Base-by-base conservation (phyloP, 2,329 filamentous ascomycete species). In the Diaporthe sp. region DNA sequence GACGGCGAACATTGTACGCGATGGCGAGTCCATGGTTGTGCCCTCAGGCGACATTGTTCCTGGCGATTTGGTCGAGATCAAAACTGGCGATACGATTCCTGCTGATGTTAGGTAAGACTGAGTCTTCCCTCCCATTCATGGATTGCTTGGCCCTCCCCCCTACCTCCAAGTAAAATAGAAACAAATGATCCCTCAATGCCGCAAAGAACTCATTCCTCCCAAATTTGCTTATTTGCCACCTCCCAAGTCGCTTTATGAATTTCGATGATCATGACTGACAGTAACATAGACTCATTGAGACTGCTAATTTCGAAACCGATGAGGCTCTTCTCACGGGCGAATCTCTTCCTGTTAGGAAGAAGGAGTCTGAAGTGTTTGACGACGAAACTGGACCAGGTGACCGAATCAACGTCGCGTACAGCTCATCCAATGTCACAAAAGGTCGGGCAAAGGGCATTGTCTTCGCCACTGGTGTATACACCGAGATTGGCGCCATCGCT, bases 401-500 rank as follows among this genome's bases (percentile, higher is more conserved):
- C 79, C 87, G 90, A 22, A 85, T 90, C 66, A 92, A 92, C 78
- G 85, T 92, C 64, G 89, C 88, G 2, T 92, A 89, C 80, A 90
- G 89, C 78, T 91, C 89, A 35, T 90, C 89, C 54, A 90, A 88
- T 15, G 89, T 92, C 68, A 91, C 89, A n/a, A 89, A 90, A 76
- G 90, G 91, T 64, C 87, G 90, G 73, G 90, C 88, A 30, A 87
- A 85, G 45, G 91, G 90, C 75, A 86, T 92, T 67, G 89, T 91
- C 15, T 88, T 90, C 76, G 87, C 88, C 9, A 92, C 89, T 33
- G 90, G 87, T 28, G 89, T 91, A 86, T 83, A 85, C 73, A 92
- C 89, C 40, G 90, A 92, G 80, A 90, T 92, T 61, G 91, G 91
- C 33, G 89, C 89, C 47, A 93, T 93, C 74, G 92, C 92, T 2